Conservation (phyloP, 2,329 filamentous ascomycete genomes). For the Aspergillus sclerotialis region DNA sequence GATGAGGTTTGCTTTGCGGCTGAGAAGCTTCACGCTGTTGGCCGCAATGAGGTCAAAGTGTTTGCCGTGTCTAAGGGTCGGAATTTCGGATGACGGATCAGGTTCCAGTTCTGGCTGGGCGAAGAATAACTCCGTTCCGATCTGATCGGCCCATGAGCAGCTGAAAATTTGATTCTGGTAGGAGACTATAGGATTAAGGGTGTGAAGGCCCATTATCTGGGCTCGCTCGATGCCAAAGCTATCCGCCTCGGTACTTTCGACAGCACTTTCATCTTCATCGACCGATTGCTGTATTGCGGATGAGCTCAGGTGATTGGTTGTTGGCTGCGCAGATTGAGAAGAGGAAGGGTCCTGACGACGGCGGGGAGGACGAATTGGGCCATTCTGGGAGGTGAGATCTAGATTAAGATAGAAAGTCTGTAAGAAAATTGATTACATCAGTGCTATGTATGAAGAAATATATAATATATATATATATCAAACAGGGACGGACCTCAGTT, state of each 20-base stretch:
- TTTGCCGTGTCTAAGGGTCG: conserved; percentile 33
- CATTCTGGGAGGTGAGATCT: conserved; percentile 46
- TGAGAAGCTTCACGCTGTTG: conserved; percentile 62
- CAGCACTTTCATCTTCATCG: conserved; percentile 28
- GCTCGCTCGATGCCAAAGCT: conserved; percentile 40
- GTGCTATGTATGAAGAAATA: conserved; percentile 2
- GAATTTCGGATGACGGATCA: conserved; percentile 34
- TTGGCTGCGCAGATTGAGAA: conserved; percentile 3
- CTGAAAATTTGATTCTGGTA: conserved; percentile 73
- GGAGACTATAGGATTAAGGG: conserved; percentile 66
- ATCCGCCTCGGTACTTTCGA: conserved; percentile 30
- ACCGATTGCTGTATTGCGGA: conserved; percentile 10
- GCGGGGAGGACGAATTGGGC: conserved; percentile 28
- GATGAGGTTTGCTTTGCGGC: conserved; percentile 56
- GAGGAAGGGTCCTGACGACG: conserved; percentile 16
- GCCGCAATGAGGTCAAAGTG: conserved; percentile 67
- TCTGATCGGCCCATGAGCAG: conserved; percentile 72
- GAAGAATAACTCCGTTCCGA: conserved; percentile 80
- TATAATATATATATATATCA: conserved; percentile 2
- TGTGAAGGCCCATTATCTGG: conserved; percentile 79
- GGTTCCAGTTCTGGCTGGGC: conserved; percentile 35
- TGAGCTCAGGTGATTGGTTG: conserved; percentile 6
- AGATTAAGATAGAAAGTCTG: conserved; percentile 56
- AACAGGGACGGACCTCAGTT: conserved; percentile 38
- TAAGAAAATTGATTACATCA: conserved; percentile 2